phyloP scores from a whole-genome alignment of 23 red algal species.

The Chondrus crispus region DNA sequence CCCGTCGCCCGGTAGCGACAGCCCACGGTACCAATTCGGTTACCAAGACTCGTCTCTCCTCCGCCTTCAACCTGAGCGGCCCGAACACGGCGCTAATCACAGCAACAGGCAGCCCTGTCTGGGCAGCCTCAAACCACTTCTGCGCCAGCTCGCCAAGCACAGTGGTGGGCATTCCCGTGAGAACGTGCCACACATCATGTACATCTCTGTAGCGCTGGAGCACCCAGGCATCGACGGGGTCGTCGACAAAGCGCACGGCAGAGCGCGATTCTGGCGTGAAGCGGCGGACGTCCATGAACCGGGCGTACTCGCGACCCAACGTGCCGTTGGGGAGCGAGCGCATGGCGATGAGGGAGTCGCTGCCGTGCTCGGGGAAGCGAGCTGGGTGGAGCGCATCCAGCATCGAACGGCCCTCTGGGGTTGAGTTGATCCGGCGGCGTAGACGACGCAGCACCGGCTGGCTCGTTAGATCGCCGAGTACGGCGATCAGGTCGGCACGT shows the following conservation, averaged over 20 bases:
- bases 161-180: conserved; percentile 75
- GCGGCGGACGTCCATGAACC: conserved; percentile 60
- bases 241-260: conserved; percentile 63
- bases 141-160: conserved; percentile 81
- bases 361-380: conserved; percentile 49
- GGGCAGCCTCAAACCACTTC: conserved; percentile 85
- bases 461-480: conserved; percentile 72
- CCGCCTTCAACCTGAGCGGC: neutral
- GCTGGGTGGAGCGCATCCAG: neutral
- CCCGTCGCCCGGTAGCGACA: conserved; percentile 6
- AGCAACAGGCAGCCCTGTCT: conserved; percentile 82
- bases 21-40: conserved; percentile 78
- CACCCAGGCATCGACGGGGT: conserved; percentile 59
- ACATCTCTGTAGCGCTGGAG: conserved; percentile 89
- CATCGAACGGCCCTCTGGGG: conserved; percentile 33
- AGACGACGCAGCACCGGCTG: conserved; percentile 13
- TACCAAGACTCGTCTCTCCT: conserved; percentile 14
- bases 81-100: conserved; percentile 4
- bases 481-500: conserved; percentile 87
- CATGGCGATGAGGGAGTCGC: neutral
- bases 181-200: conserved; percentile 95
- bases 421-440: neutral
- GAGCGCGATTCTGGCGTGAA: conserved; percentile 61
- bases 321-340: conserved; percentile 6
- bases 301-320: conserved; percentile 77